A percentile compares a stretch with the other conserved stretches of the same genome.
These are phyloP conservation scores for Akanthomyces lecanii DNA, from an alignment of 2,329 filamentous ascomycete species.

Conservation along the genomic window DNA sequence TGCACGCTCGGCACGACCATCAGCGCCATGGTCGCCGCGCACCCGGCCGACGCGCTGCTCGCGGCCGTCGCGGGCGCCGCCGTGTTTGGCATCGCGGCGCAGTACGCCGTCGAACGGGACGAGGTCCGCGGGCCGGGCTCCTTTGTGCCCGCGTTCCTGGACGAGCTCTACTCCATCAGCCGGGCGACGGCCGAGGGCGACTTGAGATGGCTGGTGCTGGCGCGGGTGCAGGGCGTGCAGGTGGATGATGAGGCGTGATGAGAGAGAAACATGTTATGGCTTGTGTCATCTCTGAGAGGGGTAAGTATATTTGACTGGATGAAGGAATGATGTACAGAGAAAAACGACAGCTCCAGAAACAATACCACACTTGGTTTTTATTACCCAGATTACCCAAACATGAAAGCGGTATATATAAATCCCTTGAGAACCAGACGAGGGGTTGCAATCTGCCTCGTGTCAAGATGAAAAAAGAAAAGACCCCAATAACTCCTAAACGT, in stretches of 20 bases:
- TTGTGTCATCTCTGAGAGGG: background rate
- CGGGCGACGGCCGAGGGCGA: conserved; percentile 45
- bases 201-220: conserved; percentile 47
- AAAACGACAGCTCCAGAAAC: background rate
- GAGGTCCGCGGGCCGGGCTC: conserved; percentile 76
- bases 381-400: background rate
- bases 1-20: conserved; percentile 82
- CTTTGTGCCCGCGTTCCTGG: conserved; percentile 81
- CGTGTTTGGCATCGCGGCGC: conserved; percentile 71
- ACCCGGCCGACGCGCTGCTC: conserved; percentile 59
- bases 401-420: background rate
- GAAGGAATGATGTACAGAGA: background rate
- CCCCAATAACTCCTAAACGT: background rate
- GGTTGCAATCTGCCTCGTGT: background rate
- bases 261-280: background rate
- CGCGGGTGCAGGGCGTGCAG: conserved; percentile 42
- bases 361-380: too few species aligned
- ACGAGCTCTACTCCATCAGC: conserved; percentile 56
- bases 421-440: background rate
- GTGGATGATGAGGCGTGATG: conserved; percentile 19
- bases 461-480: background rate
- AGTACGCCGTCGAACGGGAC: conserved; percentile 58
- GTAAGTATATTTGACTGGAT: background rate
- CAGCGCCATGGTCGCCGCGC: conserved; percentile 67
- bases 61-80: conserved; percentile 70